phyloP scores from a whole-genome alignment of 805 yeast genomes.

The Wickerhamomyces canadensis region DNA sequence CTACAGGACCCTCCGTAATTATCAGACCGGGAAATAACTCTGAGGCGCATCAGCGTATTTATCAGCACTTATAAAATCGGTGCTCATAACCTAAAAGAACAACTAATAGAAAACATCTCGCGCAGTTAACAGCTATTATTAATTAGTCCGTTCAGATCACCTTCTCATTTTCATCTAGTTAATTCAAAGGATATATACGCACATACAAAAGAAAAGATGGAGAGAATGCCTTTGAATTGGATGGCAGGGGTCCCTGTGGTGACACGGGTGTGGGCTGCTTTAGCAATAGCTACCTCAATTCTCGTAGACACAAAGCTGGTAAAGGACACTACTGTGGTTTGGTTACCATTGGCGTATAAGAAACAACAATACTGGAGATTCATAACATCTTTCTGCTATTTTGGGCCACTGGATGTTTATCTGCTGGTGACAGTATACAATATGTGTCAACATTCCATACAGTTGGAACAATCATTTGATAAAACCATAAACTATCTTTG shows the following conservation, averaged over 20 bases:
- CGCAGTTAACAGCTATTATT: too few species aligned
- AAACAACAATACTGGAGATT: conserved; percentile 19
- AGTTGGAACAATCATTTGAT: conserved; percentile 10
- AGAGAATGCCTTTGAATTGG: conserved; percentile 17
- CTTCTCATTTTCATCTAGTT: too few species aligned
- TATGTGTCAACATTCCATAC: conserved; percentile 7
- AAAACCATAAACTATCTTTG: conserved; percentile 14
- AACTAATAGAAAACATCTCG: too few species aligned
- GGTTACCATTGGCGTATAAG: conserved; percentile 7
- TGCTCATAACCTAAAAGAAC: too few species aligned
- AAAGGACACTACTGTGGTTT: conserved; percentile 6
- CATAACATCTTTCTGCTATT: conserved; percentile 14
- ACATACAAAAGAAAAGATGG: too few species aligned
- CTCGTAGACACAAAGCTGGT: conserved; percentile 10
- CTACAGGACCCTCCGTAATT: too few species aligned
- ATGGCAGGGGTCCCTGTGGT: conserved; percentile 12
- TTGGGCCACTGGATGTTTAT: conserved; percentile 12
- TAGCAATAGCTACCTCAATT: conserved; percentile 8
- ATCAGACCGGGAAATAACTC: too few species aligned
- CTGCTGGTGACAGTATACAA: conserved; percentile 7
- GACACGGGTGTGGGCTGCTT: conserved; percentile 16
- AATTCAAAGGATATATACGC: too few species aligned
- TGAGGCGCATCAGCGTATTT: too few species aligned
- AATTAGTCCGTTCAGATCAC: too few species aligned
- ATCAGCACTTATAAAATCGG: too few species aligned